Evolutionary conservation across 2,329 filamentous ascomycete species (phyloP), one percentile per base, ranked within the genome.

Genomic region (Colletotrichum horii): DNA sequence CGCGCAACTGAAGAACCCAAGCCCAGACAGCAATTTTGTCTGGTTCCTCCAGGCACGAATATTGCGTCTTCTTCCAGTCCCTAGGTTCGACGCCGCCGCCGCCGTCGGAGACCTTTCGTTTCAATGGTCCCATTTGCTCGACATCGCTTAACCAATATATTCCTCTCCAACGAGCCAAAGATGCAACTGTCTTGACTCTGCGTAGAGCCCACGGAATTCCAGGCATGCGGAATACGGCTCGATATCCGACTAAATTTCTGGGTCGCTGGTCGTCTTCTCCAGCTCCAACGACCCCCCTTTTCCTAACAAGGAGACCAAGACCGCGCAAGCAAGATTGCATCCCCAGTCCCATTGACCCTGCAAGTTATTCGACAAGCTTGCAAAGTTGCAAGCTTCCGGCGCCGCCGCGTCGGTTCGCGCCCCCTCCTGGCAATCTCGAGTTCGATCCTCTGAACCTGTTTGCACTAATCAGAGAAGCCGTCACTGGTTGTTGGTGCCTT

Each of bases 341-440:
- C 61, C 71, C 72, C 60, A 71, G 72, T 71, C 67, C 24, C 38
- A 43, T 60, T 48, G 61, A 48, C 67, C 61, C 48, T 70, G 66
- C 48, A 55, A 69, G 58, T 66, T 55, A 56, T 58, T 69, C 58
- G 66, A 38, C 58, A 56, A 56, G 66, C 65, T 70, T 60, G 71
- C 58, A 64, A 56, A 58, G 55, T 66, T 60, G 71, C 34, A 65
- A 74, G 72, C 68, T 56, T 71, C 67, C 67, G 61, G 72, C 72
- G 67, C 72, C 72, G 72, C 68, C 61, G 67, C 34, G 61, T 74
- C 67, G 72, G 72, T 74, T 74, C 72, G 72, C 55, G 61, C 52
- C 72, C 71, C 66, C 72, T 74, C 72, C 72, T 70, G 61, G 26
- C 52, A 71, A 74, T 74, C 34, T 71, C 67, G 58, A 32, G 14